phyloP scores from a whole-genome alignment of 2,329 filamentous ascomycete species.

The Daldinia sp. region DNA sequence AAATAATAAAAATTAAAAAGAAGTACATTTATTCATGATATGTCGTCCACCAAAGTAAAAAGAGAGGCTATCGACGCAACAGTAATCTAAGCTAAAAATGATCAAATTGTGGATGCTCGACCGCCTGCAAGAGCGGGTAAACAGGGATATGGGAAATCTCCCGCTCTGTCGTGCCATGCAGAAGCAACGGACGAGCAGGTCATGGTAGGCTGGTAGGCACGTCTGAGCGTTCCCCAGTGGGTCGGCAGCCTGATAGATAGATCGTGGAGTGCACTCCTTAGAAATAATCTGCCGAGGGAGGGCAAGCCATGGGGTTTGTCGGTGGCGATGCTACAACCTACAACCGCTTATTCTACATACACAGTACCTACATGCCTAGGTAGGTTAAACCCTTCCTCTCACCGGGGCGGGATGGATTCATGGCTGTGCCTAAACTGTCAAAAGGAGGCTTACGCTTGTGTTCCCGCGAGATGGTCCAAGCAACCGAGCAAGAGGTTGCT shows the following conservation, averaged over 20 bases:
- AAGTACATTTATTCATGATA: constrained; percentile 5
- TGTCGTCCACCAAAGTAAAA: constrained; percentile 1
- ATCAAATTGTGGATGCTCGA: constrained; percentile 30
- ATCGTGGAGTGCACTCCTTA: constrained; percentile 48
- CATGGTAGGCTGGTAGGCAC: constrained; percentile 21
- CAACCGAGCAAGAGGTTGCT: no score
- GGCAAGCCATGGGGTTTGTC: constrained; percentile 36
- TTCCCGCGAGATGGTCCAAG: constrained; percentile 10
- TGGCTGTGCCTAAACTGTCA: constrained; percentile 32
- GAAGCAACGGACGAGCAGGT: constrained; percentile 44
- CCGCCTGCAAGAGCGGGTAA: constrained; percentile 54
- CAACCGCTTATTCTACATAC: neutral
- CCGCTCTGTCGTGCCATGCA: constrained; percentile 46
- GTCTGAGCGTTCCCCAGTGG: constrained; percentile 34
- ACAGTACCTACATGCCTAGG: neutral
- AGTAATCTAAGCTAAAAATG: constrained; percentile 4
- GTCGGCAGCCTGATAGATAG: constrained; percentile 38
- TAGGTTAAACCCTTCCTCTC: neutral
- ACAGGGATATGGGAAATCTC: constrained; percentile 50
- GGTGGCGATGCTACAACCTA: constrained; percentile 35
- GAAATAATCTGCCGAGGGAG: constrained; percentile 43
- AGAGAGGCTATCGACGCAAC: constrained; percentile 12
- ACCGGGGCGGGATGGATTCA: constrained; percentile 24
- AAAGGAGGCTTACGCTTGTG: constrained; percentile 37
- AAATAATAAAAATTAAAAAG: neutral